Conservation (phyloP, 345 rosid species). For the Camelina neglecta region DNA sequence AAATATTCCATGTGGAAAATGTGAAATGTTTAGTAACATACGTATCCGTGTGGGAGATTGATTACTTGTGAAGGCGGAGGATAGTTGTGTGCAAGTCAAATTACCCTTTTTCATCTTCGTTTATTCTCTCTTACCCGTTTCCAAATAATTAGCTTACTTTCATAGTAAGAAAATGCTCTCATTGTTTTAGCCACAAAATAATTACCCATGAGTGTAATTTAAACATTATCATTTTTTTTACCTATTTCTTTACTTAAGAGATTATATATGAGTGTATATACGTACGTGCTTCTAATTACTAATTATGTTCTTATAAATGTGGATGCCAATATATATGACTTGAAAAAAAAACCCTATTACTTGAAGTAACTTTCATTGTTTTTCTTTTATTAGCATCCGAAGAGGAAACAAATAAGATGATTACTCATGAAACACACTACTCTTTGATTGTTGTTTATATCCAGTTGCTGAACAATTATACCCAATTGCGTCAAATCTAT, state of each 20-base stretch:
- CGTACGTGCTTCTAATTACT: too few relatives aligned
- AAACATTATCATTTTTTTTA: not conserved
- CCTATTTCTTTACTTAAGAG: not conserved
- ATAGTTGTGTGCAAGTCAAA: constrained; percentile 33
- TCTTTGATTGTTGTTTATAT: too few relatives aligned
- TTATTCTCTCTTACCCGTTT: constrained; percentile 36
- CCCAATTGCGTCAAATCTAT: too few relatives aligned
- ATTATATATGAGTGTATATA: too few relatives aligned
- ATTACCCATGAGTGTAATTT: not conserved
- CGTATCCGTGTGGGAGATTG: constrained; percentile 38
- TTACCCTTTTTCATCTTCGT: constrained; percentile 22
- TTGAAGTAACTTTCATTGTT: too few relatives aligned
- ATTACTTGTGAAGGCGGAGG: constrained; percentile 34
- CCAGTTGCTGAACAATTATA: too few relatives aligned
- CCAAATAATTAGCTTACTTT: not conserved
- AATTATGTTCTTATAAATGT: too few relatives aligned
- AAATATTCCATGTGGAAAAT: not conserved
- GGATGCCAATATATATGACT: too few relatives aligned
- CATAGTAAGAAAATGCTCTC: not conserved
- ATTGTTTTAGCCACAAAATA: not conserved
- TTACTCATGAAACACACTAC: too few relatives aligned
- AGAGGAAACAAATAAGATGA: too few relatives aligned
- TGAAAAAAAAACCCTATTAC: too few relatives aligned
- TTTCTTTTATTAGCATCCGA: too few relatives aligned
- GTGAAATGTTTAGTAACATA: constrained; percentile 22